These are phyloP conservation scores for Aspergillus sclerotialis DNA, from an alignment of 2,329 filamentous ascomycete genomes.

Conservation along the genomic window DNA sequence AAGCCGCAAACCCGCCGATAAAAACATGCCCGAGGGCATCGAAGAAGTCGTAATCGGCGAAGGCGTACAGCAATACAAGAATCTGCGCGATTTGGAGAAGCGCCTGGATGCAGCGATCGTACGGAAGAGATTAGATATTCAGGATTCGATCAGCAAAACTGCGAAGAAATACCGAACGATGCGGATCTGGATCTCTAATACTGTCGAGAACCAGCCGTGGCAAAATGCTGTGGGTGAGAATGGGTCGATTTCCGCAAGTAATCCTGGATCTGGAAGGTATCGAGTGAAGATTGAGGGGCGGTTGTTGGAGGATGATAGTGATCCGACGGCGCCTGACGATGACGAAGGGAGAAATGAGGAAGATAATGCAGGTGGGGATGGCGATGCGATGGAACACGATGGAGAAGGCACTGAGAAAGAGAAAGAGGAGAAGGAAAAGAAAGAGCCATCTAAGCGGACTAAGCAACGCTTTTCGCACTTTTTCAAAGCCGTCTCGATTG, in stretches of 20 bases:
- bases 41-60: constrained; percentile 78
- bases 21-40: constrained; percentile 84
- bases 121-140: constrained; percentile 84
- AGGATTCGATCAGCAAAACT: constrained; percentile 69
- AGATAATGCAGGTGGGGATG: constrained; percentile 27
- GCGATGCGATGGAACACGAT: constrained; percentile 57
- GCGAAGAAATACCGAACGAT: constrained; percentile 76
- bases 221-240: constrained; percentile 83
- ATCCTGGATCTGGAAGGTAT: constrained; percentile 47
- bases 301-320: constrained; percentile 64
- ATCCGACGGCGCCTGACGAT: constrained; percentile 45
- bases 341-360: constrained; percentile 34
- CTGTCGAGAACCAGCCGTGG: constrained; percentile 90
- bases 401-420: constrained; percentile 26
- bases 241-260: constrained; percentile 46
- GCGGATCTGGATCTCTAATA: constrained; percentile 92
- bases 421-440: constrained; percentile 20
- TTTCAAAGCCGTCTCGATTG: constrained; percentile 46
- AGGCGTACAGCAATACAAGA: constrained; percentile 72
- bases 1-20: constrained; percentile 87
- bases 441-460: constrained; percentile 18
- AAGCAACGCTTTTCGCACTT: constrained; percentile 43
- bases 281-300: constrained; percentile 87
- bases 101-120: constrained; percentile 88
- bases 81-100: constrained; percentile 79